phyloP scores from a whole-genome alignment of 495 filamentous ascomycete species.

The Aspergillus nidulans region DNA sequence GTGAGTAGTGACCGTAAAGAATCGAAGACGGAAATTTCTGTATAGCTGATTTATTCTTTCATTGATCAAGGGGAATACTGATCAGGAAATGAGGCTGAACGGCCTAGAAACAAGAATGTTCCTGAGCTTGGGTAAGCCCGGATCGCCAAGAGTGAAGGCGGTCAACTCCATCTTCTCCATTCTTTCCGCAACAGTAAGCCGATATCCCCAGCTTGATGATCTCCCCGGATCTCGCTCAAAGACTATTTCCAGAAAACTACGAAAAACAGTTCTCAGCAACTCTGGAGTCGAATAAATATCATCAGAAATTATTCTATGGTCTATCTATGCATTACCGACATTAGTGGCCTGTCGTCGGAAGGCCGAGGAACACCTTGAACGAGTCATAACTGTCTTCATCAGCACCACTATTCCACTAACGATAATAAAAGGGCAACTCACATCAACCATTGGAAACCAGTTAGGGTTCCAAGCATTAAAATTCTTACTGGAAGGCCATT shows the following conservation, averaged over 20 bases:
- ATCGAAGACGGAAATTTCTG: neutral
- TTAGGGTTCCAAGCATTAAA: constrained; percentile 60
- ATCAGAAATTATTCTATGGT: neutral
- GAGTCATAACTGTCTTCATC: constrained; percentile 53
- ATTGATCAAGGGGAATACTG: neutral
- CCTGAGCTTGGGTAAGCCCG: neutral
- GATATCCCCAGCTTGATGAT: neutral
- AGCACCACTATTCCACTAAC: constrained; percentile 4
- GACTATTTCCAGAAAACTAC: too few species aligned
- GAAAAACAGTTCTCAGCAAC: too few species aligned
- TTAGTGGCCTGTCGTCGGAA: constrained; percentile 63
- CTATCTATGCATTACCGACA: neutral
- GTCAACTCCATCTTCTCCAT: constrained; percentile 8
- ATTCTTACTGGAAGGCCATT: constrained; percentile 65
- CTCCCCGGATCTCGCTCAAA: neutral
- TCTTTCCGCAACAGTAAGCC: neutral
- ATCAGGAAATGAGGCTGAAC: neutral
- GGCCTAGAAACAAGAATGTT: neutral
- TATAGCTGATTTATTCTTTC: neutral
- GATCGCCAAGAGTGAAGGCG: constrained; percentile 16
- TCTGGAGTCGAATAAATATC: too few species aligned
- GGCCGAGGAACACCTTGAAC: constrained; percentile 69
- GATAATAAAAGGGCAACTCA: constrained; percentile 20
- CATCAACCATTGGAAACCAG: constrained; percentile 75
- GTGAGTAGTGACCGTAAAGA: neutral